Evolutionary conservation across 2,329 filamentous ascomycete genomes (phyloP), one percentile per base, ranked within the genome.

Genomic region (Zymoseptoria crescenta): DNA sequence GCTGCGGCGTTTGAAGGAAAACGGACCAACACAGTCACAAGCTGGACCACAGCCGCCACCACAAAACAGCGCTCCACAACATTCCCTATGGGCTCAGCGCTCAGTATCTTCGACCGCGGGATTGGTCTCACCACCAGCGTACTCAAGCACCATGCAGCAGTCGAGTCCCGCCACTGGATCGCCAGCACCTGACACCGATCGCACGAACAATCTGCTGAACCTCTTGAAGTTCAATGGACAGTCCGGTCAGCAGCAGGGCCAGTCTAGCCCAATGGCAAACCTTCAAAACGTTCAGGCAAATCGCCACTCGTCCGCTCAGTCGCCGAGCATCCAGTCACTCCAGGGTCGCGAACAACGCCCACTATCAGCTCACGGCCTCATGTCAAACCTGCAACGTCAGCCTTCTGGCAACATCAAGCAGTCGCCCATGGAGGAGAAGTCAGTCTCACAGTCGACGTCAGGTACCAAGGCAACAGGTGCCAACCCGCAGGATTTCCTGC

Each of bases 401-500:
- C 74, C 77, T 45, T 72, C 75, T 50, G 68, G 73, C 58, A 65
- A 69, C 30, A 58, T 65, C 52, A 65, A 66, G 63, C 56, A 55
- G 63, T 48, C 54, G 30, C 67, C 21, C 58, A 61, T 57, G 62
- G 65, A 65, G 61, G 69, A 61, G 59, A 71, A 68, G 29, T 65
- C 71, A 30, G 67, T 67, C 52, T 70, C 67, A 58, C 58, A 55
- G 65, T 68, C 20, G 62, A 65, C 54, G 49, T 62, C 57, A 24
- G 64, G 51, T 59, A 62, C 51, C 66, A 72, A 59, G 24, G 24
- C 24, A 24, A 24, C 24, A 24, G 24, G 51, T 59, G 62, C 51
- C 66, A 72, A 59, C 60, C 68, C n/a, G 4, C 89, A 95, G 74
- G 87, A 93, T 64, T 89, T 94, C 70, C 80, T 99, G 53, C 84